phyloP scores from a whole-genome alignment of 306 rosid species.

The Dryas octopetala region DNA sequence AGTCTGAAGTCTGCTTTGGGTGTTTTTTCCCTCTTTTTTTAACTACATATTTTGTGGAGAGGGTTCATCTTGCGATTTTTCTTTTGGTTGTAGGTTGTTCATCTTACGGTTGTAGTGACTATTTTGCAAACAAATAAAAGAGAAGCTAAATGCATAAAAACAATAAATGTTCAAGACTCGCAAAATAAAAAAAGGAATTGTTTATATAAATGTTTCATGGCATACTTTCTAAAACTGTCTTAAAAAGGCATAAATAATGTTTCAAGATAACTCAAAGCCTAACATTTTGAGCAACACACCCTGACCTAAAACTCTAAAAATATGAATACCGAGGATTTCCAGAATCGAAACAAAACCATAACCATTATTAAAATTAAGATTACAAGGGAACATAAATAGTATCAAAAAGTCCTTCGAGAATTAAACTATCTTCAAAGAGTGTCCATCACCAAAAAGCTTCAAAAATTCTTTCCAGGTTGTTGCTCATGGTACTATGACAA shows the following conservation, averaged over 20 bases:
- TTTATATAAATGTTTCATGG: neutral
- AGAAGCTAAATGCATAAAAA: neutral
- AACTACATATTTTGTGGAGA: neutral
- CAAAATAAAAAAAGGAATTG: neutral
- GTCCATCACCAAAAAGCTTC: conserved; percentile 22
- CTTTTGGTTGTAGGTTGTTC: neutral
- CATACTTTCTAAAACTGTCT: conserved; percentile 26
- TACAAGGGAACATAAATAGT: conserved; percentile 23
- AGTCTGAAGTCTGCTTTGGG: too few species aligned
- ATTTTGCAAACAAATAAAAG: neutral
- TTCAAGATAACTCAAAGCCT: conserved; percentile 18
- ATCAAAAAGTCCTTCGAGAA: conserved; percentile 20
- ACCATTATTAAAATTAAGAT: conserved; percentile 20
- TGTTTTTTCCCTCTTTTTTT: too few species aligned
- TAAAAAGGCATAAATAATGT: conserved; percentile 14
- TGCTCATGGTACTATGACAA: conserved; percentile 62
- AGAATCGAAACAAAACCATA: conserved; percentile 17
- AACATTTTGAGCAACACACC: conserved; percentile 14
- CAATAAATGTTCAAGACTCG: neutral
- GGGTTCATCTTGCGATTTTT: too few species aligned
- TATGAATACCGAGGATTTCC: conserved; percentile 16
- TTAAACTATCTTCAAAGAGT: conserved; percentile 14
- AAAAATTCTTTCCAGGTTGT: conserved; percentile 16
- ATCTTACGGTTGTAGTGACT: neutral
- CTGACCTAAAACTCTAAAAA: conserved; percentile 1